Conservation (phyloP, 495 filamentous ascomycete species). For the Pseudomonodictys pantanalensis region DNA sequence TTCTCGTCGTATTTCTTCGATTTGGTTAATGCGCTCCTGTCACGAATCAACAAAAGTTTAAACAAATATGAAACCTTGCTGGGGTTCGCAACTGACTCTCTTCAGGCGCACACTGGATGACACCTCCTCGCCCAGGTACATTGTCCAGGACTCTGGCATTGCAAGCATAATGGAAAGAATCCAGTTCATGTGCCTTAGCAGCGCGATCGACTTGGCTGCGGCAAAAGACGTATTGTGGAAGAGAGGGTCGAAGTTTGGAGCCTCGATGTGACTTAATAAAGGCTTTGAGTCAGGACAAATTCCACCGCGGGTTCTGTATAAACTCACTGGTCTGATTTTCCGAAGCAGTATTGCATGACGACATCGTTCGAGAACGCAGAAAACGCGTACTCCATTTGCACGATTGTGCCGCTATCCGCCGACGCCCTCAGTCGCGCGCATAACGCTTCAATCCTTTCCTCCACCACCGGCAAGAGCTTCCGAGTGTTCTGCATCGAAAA, state of each 20-base stretch:
- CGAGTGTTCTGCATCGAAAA: slow-evolving; percentile 51
- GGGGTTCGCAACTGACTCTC: neutral
- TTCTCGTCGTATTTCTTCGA: slow-evolving; percentile 7
- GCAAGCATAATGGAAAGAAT: slow-evolving; percentile 12
- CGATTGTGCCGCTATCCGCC: neutral
- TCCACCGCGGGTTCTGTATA: too few species aligned
- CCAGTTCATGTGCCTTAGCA: slow-evolving; percentile 18
- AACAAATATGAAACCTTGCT: neutral
- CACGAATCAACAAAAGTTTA: neutral
- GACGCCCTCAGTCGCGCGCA: neutral
- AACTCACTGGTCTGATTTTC: slow-evolving; percentile 16
- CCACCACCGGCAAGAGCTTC: slow-evolving; percentile 45
- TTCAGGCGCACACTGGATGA: slow-evolving; percentile 2
- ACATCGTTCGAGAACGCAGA: slow-evolving; percentile 14
- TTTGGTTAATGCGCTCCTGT: slow-evolving; percentile 1
- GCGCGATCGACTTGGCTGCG: slow-evolving; percentile 8
- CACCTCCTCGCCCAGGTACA: slow-evolving; percentile 1
- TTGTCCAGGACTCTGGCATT: slow-evolving; percentile 15
- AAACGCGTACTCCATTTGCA: slow-evolving; percentile 7
- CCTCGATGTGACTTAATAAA: slow-evolving; percentile 21
- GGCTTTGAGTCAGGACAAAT: too few species aligned
- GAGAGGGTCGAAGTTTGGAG: slow-evolving; percentile 7
- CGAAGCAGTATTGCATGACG: slow-evolving; percentile 23
- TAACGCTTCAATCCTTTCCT: slow-evolving; percentile 47
- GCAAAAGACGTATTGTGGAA: slow-evolving; percentile 19